Evolutionary conservation across 1,284 basidiomycete species (phyloP).

Genomic region (Laetiporus sulphureus): DNA sequence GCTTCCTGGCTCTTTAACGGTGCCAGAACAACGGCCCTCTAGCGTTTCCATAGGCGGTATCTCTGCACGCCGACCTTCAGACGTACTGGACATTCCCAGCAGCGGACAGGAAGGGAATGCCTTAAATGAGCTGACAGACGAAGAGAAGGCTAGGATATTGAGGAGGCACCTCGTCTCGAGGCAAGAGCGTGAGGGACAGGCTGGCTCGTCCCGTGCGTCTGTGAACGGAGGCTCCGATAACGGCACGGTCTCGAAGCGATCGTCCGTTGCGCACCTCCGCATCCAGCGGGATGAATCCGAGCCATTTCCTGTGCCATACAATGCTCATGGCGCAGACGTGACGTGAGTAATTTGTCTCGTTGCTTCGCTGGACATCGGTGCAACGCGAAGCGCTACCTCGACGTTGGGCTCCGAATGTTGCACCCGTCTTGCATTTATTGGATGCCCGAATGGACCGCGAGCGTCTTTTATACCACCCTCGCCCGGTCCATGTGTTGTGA

Average conservation of each 20-base stretch:
- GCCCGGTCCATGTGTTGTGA: no score
- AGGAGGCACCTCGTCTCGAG: conserved; percentile 75
- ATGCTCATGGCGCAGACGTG: conserved; percentile 81
- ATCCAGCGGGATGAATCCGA: conserved; percentile 45
- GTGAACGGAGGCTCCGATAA: conserved; percentile 23
- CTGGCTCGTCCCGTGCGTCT: conserved; percentile 17
- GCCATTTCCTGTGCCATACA: conserved; percentile 77
- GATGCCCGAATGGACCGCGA: no score
- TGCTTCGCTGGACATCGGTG: background rate
- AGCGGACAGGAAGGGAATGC: conserved; percentile 23
- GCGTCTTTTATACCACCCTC: no score
- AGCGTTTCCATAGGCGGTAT: conserved; percentile 26
- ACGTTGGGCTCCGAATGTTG: no score
- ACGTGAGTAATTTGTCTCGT: conserved; percentile 57
- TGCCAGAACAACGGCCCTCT: conserved; percentile 14
- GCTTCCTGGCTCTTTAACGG: conserved; percentile 3
- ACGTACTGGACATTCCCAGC: conserved; percentile 21
- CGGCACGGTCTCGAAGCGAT: conserved; percentile 22
- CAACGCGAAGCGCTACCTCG: no score
- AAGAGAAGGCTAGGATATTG: conserved; percentile 80
- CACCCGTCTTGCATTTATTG: no score
- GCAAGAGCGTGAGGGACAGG: conserved; percentile 44
- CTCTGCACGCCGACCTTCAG: conserved; percentile 24
- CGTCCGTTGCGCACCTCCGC: conserved; percentile 29
- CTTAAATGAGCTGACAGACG: conserved; percentile 60